Evolutionary conservation across 2,329 filamentous ascomycete species (phyloP), one percentile per base, ranked within the genome.

Genomic region (Sclerotinia borealis): DNA sequence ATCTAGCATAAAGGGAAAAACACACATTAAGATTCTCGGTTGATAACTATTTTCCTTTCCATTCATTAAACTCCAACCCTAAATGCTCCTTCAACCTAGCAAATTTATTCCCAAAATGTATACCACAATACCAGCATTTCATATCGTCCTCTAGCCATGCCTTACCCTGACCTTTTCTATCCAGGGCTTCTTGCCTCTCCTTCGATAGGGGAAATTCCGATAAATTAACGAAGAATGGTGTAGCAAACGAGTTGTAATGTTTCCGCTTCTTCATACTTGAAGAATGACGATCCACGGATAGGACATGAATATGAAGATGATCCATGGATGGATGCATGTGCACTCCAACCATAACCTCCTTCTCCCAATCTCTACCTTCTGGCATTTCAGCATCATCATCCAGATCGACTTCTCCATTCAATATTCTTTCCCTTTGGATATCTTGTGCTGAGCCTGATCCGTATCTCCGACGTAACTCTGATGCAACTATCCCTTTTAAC

Each of bases 191-290:
- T 48, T 56, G 19, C 15, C 50, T 55, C 61, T 87, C 83, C 31
- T 78, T 66, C 0, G 81, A 79, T 36, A 98, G 77, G 5, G 95
- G 93, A 56, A 97, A 93, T 65, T 93, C 90, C 27, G 86, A 86
- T 31, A 98, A 72, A 19, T 83, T 80, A 15, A 98, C 84, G 27
- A 99, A 84, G 74, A 98, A 99, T 4, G 84, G 83, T 59, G 93
- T 96, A 37, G 85, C 86, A 77, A 98, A 98, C 67, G 90, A 95
- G 73, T 95, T 91, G 77, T 97, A 98, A 77, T 98, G 95, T 75
- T 92, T 93, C 67, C 86, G 82, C 73, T 93, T 87, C 77, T 88
- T 91, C 76, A 97, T 69, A 51, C 81, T 82, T 13, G 84, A 81
- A 43, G 88, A 92, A 70, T 85, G 81, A 81, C 91, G 88, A 74